These are phyloP conservation scores for Sugiyamaella qingdaonensis DNA, from an alignment of 805 yeast genomes.

Conservation along the genomic window DNA sequence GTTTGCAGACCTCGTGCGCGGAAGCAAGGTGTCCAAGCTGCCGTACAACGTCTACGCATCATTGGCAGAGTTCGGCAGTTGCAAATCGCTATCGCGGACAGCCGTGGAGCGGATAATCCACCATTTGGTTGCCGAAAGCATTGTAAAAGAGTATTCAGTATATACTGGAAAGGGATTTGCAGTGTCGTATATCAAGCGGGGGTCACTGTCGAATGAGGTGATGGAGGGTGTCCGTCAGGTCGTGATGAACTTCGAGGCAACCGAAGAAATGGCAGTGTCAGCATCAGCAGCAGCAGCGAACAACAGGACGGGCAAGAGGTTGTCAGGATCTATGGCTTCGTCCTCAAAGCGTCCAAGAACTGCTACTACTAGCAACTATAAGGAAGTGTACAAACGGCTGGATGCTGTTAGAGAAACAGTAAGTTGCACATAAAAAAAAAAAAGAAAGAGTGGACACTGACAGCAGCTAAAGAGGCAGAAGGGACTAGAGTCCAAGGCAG, in stretches of 20 bases:
- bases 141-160: slow-evolving; percentile 65
- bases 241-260: slow-evolving; percentile 18
- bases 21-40: slow-evolving; percentile 62
- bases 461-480: neutral
- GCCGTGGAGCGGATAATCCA: slow-evolving; percentile 74
- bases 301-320: neutral
- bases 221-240: slow-evolving; percentile 35
- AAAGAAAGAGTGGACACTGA: neutral
- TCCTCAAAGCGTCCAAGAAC: neutral
- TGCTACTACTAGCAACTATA: neutral
- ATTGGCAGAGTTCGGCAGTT: slow-evolving; percentile 44
- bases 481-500: neutral
- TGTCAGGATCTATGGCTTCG: neutral
- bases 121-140: slow-evolving; percentile 61
- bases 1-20: slow-evolving; percentile 79
- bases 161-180: slow-evolving; percentile 77
- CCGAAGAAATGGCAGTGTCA: too few species aligned
- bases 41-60: slow-evolving; percentile 57
- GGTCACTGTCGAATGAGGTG: slow-evolving; percentile 51
- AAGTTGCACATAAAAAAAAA: neutral
- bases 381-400: neutral
- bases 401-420: neutral
- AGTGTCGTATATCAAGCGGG: slow-evolving; percentile 63
- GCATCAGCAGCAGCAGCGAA: slow-evolving; percentile 19
- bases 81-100: neutral